phyloP scores from a whole-genome alignment of 768 basidiomycete genomes.

The Leccinum olivaceopallidum region DNA sequence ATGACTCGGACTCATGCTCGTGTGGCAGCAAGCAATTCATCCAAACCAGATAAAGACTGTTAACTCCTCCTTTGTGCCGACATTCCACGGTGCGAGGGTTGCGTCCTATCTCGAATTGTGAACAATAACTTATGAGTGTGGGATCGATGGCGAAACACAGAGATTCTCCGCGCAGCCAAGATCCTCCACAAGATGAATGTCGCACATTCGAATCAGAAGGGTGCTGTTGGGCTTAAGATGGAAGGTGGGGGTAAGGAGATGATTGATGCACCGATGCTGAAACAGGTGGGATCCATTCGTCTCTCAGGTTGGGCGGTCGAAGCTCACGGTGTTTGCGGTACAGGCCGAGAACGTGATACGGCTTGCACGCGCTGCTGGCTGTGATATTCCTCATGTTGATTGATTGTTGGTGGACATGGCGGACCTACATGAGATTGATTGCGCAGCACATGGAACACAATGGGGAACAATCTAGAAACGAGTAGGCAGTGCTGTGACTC shows the following conservation, averaged over 20 bases:
- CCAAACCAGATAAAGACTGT: conserved; percentile 80
- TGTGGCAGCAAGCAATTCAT: conserved; percentile 87
- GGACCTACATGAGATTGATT: too few species aligned
- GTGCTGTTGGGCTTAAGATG: conserved; percentile 73
- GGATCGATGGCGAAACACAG: conserved; percentile 36
- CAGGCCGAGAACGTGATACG: conserved; percentile 54
- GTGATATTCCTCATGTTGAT: conserved; percentile 49
- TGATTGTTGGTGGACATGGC: conserved; percentile 9
- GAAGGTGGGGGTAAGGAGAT: conserved; percentile 63
- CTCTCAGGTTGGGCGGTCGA: neutral
- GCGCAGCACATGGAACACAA: too few species aligned
- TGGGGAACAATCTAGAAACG: neutral
- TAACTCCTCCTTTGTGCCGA: conserved; percentile 78
- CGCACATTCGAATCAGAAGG: conserved; percentile 52
- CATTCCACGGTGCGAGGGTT: conserved; percentile 52
- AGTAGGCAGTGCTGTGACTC: too few species aligned
- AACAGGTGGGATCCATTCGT: conserved; percentile 45
- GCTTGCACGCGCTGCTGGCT: conserved; percentile 53
- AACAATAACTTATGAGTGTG: neutral
- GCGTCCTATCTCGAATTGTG: neutral
- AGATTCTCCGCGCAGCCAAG: conserved; percentile 73
- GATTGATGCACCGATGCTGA: conserved; percentile 92
- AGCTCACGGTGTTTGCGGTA: conserved; percentile 2
- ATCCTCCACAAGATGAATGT: conserved; percentile 67
- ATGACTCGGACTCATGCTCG: conserved; percentile 5